phyloP scores from a whole-genome alignment of 805 yeast species.

The Ogataea ganodermae region DNA sequence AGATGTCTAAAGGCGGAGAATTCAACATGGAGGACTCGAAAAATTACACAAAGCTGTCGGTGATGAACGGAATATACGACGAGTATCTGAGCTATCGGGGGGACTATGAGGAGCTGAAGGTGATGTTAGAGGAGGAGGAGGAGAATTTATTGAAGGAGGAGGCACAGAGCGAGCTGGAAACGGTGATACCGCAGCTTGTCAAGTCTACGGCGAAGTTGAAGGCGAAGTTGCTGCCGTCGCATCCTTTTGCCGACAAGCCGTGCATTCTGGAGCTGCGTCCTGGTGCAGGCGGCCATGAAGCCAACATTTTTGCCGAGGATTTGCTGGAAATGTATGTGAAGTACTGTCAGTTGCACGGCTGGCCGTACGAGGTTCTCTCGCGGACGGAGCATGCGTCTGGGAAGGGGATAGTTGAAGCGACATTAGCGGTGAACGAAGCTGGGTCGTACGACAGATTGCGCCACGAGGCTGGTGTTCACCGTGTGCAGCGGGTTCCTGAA shows the following conservation, averaged over 20 bases:
- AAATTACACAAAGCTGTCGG: constrained; percentile 45
- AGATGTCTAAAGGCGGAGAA: constrained; percentile 42
- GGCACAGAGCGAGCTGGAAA: constrained; percentile 61
- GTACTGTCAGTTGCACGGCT: constrained; percentile 62
- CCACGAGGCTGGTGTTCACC: constrained; percentile 92
- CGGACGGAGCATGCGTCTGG: constrained; percentile 58
- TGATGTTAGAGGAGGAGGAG: constrained; percentile 39
- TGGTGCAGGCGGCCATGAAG: constrained; percentile 96
- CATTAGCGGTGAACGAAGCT: constrained; percentile 67
- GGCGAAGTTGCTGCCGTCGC: constrained; percentile 67
- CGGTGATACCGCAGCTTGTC: constrained; percentile 45
- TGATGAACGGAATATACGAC: constrained; percentile 43
- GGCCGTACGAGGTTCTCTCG: constrained; percentile 68
- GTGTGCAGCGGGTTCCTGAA: constrained; percentile 92
- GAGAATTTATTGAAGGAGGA: constrained; percentile 50
- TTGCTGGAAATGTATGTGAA: constrained; percentile 77
- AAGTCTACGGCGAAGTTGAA: constrained; percentile 49
- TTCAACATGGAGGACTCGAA: constrained; percentile 53
- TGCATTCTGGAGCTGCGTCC: constrained; percentile 87
- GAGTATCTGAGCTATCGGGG: constrained; percentile 38
- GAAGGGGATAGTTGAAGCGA: constrained; percentile 74
- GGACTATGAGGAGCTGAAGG: constrained; percentile 37
- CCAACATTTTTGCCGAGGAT: constrained; percentile 82
- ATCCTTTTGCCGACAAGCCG: constrained; percentile 72
- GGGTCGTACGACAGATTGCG: constrained; percentile 75